These are phyloP conservation scores for Moniliophthora roreri DNA, from an alignment of 1,284 basidiomycete genomes.

Conservation along the genomic window DNA sequence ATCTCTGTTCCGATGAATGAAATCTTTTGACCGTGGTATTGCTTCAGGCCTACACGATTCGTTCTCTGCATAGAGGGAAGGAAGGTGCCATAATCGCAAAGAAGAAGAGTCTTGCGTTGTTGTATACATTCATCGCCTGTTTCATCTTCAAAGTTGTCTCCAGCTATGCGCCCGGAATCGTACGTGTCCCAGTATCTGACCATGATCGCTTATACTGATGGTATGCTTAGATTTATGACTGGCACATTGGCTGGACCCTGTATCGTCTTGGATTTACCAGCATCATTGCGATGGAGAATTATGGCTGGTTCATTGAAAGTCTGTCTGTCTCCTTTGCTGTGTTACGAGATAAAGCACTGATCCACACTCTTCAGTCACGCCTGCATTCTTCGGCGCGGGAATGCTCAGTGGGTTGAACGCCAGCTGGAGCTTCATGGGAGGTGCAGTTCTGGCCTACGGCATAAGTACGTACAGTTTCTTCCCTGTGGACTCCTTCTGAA, in stretches of 20 bases:
- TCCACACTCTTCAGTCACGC: constrained; percentile 43
- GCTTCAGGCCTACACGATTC: constrained; percentile 56
- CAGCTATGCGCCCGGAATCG: constrained; percentile 60
- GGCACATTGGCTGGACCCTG: constrained; percentile 69
- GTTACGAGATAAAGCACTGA: constrained; percentile 4
- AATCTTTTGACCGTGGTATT: not conserved
- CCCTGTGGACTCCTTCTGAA: no score
- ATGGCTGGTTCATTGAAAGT: constrained; percentile 55
- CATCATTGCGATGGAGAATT: constrained; percentile 61
- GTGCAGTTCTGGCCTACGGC: constrained; percentile 61
- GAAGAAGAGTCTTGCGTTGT: constrained; percentile 57
- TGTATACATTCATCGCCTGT: constrained; percentile 46
- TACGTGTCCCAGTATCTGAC: constrained; percentile 22
- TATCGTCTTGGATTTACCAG: constrained; percentile 60
- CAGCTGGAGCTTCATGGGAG: constrained; percentile 63
- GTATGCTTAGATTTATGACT: constrained; percentile 53
- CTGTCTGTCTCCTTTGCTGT: constrained; percentile 17
- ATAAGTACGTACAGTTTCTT: constrained; percentile 39
- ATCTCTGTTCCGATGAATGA: not conserved
- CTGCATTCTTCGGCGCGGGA: constrained; percentile 69
- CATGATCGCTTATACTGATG: not conserved
- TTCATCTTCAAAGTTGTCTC: constrained; percentile 58
- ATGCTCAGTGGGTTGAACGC: constrained; percentile 69
- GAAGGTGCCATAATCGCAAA: constrained; percentile 50
- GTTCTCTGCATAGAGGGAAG: constrained; percentile 55